phyloP scores from a whole-genome alignment of 495 filamentous ascomycete species.

The Hypoxylon rickii region DNA sequence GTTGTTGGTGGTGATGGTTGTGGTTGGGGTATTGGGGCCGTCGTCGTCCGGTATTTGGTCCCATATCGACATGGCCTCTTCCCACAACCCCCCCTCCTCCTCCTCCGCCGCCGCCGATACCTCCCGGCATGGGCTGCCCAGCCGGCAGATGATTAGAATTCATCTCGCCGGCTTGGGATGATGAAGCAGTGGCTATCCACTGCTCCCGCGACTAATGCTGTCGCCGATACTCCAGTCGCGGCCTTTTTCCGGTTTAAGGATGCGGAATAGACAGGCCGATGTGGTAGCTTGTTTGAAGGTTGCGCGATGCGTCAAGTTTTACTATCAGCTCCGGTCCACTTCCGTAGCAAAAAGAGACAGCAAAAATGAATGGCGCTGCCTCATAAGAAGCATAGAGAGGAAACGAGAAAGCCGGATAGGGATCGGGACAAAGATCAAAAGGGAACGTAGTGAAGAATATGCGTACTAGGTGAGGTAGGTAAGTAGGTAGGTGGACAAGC shows the following conservation, averaged over 20 bases:
- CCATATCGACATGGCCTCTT: slow-evolving; percentile 46
- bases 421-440: neutral
- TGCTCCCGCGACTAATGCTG: slow-evolving; percentile 29
- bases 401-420: slow-evolving; percentile 8
- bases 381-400: slow-evolving; percentile 6
- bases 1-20: slow-evolving; percentile 25
- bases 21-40: slow-evolving; percentile 44
- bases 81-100: slow-evolving; percentile 24
- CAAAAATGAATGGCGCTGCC: slow-evolving; percentile 17
- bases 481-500: no score
- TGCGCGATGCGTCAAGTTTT: slow-evolving; percentile 22
- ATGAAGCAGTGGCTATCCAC: slow-evolving; percentile 55
- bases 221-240: slow-evolving; percentile 14
- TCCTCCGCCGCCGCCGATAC: slow-evolving; percentile 24
- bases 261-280: neutral
- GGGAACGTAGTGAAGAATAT: slow-evolving; percentile 5
- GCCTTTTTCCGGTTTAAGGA: neutral
- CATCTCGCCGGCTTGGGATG: slow-evolving; percentile 63
- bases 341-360: slow-evolving; percentile 22
- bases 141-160: slow-evolving; percentile 67
- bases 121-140: slow-evolving; percentile 60
- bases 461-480: neutral
- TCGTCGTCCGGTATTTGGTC: slow-evolving; percentile 36
- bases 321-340: slow-evolving; percentile 33
- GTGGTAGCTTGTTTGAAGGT: slow-evolving; percentile 12